Evolutionary conservation across 1,139 yeast species (phyloP), one percentile per base, ranked within the genome.

Genomic region (Pichia sp.): DNA sequence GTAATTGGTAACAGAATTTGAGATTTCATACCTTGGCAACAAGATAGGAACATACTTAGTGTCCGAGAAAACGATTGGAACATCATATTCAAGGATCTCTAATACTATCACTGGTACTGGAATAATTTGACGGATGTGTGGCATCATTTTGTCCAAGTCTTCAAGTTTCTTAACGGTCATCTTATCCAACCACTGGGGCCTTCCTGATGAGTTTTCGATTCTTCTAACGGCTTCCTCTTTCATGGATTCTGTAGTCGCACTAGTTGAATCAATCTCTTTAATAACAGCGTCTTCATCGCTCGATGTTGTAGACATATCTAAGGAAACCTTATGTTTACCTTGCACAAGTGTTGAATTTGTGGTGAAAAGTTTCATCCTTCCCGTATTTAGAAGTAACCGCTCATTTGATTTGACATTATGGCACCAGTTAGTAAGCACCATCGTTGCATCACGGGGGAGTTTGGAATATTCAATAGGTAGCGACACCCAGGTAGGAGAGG

Each of bases 31-130:
- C 12, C 37, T 17, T 53, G 16, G 69, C 60, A 27, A 56, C 53
- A 44, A 45, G 30, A 50, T 42, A 27, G 55, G 48, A 27, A 72
- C 52, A 52, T 69, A 64, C 45, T 62, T 55, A 9, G 63, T 56
- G 49, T 85, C 94, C 1, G 88, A 75, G 55, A 70, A 88, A 1
- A 88, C 85, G 2, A 88, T 72, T 0, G 96, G 95, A 21, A 83
- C 64, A 47, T 83, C 93, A 59, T 83, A 86, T 41, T 75, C 74
- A 5, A 83, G 81, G 30, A 85, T 67, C 46, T 86, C 96, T 20
- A 91, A 55, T 45, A 71, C 73, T 16, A 87, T 14, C 10, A 33
- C 31, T 3, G 17, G 9, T 1, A 5, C 5, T 3, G 27, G 18
- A 2, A 25, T 14, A 3, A 12, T 25, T 6, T 16, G 8, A 4